Conservation (phyloP, 164 flowering plant genomes). For the Vitis cinerea region DNA sequence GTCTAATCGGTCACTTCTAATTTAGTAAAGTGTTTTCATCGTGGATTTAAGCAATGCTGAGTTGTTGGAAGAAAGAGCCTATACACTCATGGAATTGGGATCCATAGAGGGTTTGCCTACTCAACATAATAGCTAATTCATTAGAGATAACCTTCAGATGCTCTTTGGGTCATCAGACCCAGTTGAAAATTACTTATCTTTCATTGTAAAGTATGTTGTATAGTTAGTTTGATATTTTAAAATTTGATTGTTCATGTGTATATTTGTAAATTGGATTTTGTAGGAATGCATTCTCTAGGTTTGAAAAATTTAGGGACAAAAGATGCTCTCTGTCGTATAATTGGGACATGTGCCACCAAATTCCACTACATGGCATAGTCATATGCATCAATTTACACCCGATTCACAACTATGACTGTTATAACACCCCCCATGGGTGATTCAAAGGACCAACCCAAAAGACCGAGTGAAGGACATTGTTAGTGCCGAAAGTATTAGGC, state of each 20-base stretch:
- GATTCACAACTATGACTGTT: slow-evolving; percentile 83
- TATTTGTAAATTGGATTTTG: slow-evolving; percentile 11
- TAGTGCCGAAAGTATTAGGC: slow-evolving; percentile 93
- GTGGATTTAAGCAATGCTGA: slow-evolving; percentile 40
- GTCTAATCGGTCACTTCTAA: too few relatives aligned
- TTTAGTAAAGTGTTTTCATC: background rate
- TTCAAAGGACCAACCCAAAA: slow-evolving; percentile 71
- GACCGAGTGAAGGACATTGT: slow-evolving; percentile 78
- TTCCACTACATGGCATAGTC: slow-evolving; percentile 72
- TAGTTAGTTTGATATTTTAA: background rate
- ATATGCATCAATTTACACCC: slow-evolving; percentile 85
- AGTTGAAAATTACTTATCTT: slow-evolving; percentile 83
- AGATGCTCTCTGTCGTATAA: slow-evolving; percentile 78
- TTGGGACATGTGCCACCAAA: slow-evolving; percentile 85
- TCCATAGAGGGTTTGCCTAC: slow-evolving; percentile 64
- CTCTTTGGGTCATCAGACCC: slow-evolving; percentile 85
- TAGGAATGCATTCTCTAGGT: slow-evolving; percentile 66
- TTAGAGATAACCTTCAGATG: slow-evolving; percentile 78
- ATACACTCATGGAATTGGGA: slow-evolving; percentile 89
- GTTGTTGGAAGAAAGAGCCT: slow-evolving; percentile 52
- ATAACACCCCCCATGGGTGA: slow-evolving; percentile 69
- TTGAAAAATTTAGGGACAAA: slow-evolving; percentile 70
- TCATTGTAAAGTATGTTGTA: slow-evolving; percentile 64
- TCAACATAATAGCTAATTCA: slow-evolving; percentile 78
- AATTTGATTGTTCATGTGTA: background rate